Conservation (phyloP, 2,329 filamentous ascomycete species). For the Eutypa lata region DNA sequence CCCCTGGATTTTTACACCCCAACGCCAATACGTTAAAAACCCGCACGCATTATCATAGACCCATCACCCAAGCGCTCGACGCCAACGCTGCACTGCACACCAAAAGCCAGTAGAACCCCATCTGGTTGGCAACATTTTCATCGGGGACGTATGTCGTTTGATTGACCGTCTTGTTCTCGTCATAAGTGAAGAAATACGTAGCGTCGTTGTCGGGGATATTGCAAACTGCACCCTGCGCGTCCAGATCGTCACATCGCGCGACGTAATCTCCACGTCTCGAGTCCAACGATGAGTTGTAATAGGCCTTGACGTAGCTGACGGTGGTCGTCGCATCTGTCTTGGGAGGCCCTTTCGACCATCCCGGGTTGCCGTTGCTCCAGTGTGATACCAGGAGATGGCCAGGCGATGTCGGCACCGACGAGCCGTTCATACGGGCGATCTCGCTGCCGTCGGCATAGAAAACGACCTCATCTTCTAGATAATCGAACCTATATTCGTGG, state of each 20-base stretch:
- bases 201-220: constrained; percentile 45
- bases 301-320: constrained; percentile 70
- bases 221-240: constrained; percentile 41
- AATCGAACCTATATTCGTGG: constrained; percentile 81
- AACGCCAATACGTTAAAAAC: background rate
- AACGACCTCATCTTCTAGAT: constrained; percentile 56
- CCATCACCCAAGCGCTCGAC: constrained; percentile 7
- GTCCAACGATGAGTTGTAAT: constrained; percentile 67
- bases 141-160: constrained; percentile 38
- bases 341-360: constrained; percentile 72
- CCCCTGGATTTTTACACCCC: background rate
- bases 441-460: constrained; percentile 66
- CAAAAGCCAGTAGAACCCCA: constrained; percentile 2
- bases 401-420: constrained; percentile 54
- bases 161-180: constrained; percentile 44
- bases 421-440: constrained; percentile 54
- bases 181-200: constrained; percentile 48
- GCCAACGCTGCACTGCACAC: constrained; percentile 6
- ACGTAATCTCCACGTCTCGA: constrained; percentile 36
- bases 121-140: constrained; percentile 1
- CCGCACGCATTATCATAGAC: constrained; percentile 2
- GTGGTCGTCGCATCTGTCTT: constrained; percentile 57
- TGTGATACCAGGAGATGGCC: constrained; percentile 72
- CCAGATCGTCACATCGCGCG: constrained; percentile 38
- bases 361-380: constrained; percentile 72